Base-by-base conservation (phyloP, 768 basidiomycete species). In the Mycena leptocephala region DNA sequence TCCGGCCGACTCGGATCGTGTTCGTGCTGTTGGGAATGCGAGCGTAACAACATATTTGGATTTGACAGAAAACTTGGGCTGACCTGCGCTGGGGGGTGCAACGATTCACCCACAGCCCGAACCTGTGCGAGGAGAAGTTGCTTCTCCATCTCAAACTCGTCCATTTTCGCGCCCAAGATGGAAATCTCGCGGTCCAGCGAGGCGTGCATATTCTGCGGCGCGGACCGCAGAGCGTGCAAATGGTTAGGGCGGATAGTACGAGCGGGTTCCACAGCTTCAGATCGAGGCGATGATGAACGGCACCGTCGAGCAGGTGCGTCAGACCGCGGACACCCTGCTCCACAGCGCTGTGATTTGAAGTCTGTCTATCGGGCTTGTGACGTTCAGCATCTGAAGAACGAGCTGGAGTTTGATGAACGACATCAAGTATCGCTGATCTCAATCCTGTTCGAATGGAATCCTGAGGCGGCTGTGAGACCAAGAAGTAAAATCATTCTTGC, bases 401-500 rank as follows among this genome's bases (percentile, higher is more conserved):
- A 62, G 24, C 37, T 39, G 35, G 37, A 9, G 59, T n/a, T 39
- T 39, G 59, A 11, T 39, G n/a, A 37, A 24, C 48, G 14, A 5
- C 22, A 16, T n/a, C 22, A 37, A n/a, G 33, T 8, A n/a, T 14
- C 16, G 41, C 16, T 46, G n/a, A 26, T 62, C n/a, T 24, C 2
- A 10, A 16, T 59, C 22, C 59, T 7, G 24, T 26, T 62, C 28
- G 20, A n/a, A 83, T 2, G 87, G 81, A 9, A 91, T 83, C 24
- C 76, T 76, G 35, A 92, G 86, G 24, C 84, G 87, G 46, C 85
- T 87, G 76, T 86, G 86, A 0, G 90, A 88, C 90, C 88, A 90
- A 48, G 82, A 80, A 55, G 80, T 88, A 78, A 86, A 87, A 70
- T 89, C 87, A 48, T 88, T 55, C 3, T 66, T 87, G 53, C 83